These are phyloP conservation scores for Nakazawaea ishiwadae DNA, from an alignment of 805 yeast genomes.

Conservation along the genomic window DNA sequence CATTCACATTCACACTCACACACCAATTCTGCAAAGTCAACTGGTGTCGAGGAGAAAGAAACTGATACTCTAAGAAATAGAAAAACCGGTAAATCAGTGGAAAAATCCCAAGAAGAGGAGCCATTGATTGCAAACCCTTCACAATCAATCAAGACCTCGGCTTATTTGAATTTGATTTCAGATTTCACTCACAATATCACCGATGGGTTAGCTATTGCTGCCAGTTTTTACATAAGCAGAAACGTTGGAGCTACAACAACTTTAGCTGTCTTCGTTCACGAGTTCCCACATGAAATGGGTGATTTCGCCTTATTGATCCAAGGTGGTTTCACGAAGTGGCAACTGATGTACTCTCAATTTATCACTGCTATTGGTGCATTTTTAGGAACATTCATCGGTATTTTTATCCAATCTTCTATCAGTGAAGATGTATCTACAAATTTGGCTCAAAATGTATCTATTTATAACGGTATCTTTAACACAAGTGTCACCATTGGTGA, in stretches of 20 bases:
- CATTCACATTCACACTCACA: conserved; percentile 45
- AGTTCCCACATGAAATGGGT: conserved; percentile 78
- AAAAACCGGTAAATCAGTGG: conserved; percentile 17
- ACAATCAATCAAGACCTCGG: conserved; percentile 42
- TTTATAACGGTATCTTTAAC: conserved; percentile 37
- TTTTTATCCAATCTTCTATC: conserved; percentile 43
- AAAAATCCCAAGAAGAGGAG: conserved; percentile 13
- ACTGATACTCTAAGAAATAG: conserved; percentile 14
- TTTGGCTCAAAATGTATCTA: conserved; percentile 8
- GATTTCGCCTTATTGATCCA: conserved; percentile 70
- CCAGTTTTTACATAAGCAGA: conserved; percentile 60
- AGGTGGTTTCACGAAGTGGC: conserved; percentile 62
- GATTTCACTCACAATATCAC: conserved; percentile 73
- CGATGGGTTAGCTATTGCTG: conserved; percentile 71
- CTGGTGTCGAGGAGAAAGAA: conserved; percentile 15
- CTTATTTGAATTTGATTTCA: conserved; percentile 62
- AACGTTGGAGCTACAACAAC: conserved; percentile 65
- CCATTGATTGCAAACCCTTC: conserved; percentile 30
- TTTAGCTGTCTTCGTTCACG: conserved; percentile 69
- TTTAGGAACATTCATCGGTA: conserved; percentile 63
- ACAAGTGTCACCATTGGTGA: conserved; percentile 48
- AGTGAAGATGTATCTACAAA: conserved; percentile 13
- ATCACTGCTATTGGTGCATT: conserved; percentile 62
- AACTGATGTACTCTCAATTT: conserved; percentile 64
- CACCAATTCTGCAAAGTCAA: conserved; percentile 25